A percentile compares a stretch with the other conserved stretches of the same genome.
Conservation (phyloP, 2,329 filamentous ascomycete genomes). For the Westerdykella sp. region DNA sequence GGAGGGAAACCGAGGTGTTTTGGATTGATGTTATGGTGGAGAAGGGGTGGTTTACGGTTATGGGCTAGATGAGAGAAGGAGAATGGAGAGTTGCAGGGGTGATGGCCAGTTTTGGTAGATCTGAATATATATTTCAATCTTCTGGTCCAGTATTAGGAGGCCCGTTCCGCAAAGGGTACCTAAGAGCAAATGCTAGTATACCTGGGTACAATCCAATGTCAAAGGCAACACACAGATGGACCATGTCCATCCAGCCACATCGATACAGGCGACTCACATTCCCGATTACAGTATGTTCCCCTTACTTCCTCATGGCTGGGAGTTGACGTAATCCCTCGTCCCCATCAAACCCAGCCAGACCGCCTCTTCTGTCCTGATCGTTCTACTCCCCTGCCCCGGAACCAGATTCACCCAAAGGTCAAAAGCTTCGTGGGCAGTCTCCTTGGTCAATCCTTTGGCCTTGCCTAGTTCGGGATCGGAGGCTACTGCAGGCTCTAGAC, state of each 20-base stretch:
- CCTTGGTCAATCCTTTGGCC: conserved; percentile 55
- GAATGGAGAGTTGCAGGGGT: too few species aligned
- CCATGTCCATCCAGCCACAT: too few species aligned
- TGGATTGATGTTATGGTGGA: too few species aligned
- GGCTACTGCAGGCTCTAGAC: conserved; percentile 67
- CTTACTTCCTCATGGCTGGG: not conserved
- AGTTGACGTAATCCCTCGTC: conserved; percentile 45
- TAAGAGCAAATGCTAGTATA: too few species aligned
- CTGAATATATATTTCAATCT: too few species aligned
- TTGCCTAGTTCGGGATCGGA: conserved; percentile 54
- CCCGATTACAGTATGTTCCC: not conserved
- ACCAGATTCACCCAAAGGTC: conserved; percentile 80
- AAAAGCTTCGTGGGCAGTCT: conserved; percentile 64
- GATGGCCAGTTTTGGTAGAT: too few species aligned
- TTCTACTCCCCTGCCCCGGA: conserved; percentile 73
- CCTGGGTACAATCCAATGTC: too few species aligned
- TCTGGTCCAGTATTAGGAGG: too few species aligned
- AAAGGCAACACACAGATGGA: too few species aligned
- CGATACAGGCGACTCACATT: not conserved
- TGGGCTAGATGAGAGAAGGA: too few species aligned
- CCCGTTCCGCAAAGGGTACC: too few species aligned
- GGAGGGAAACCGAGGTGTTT: not conserved
- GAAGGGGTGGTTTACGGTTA: too few species aligned
- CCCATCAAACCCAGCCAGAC: conserved; percentile 69
- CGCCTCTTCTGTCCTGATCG: conserved; percentile 78